These are phyloP conservation scores for Tilletia walkeri DNA, from an alignment of 1,284 basidiomycete species.

Conservation along the genomic window DNA sequence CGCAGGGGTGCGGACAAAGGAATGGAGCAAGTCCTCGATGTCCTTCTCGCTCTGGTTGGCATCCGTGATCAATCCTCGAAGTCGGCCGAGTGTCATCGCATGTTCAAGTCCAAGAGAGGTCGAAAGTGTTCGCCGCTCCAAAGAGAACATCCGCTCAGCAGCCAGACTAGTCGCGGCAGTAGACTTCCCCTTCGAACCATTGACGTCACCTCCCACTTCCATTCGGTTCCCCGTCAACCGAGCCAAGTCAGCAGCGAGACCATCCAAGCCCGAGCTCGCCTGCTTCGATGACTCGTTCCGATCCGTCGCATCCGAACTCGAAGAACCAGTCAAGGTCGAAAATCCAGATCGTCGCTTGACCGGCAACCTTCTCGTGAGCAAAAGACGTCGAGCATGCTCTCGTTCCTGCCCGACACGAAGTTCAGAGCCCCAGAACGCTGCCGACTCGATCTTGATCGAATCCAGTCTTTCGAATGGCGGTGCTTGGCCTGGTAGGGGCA, in stretches of 20 bases:
- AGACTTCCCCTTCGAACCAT: no score
- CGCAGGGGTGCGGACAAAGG: neutral
- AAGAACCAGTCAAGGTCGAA: neutral
- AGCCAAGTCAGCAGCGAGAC: no score
- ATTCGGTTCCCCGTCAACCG: no score
- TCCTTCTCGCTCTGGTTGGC: neutral
- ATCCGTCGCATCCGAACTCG: neutral
- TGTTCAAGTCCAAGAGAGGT: conserved; percentile 2
- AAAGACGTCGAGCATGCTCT: conserved; percentile 5
- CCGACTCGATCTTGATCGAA: neutral
- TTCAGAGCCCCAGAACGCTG: neutral
- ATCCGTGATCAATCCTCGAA: neutral
- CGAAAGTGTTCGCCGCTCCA: conserved; percentile 4
- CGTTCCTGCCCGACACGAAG: neutral
- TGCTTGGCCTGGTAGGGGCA: neutral
- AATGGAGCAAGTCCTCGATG: neutral
- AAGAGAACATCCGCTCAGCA: neutral
- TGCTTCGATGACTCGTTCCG: no score
- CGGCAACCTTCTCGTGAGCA: neutral
- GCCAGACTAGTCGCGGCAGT: neutral
- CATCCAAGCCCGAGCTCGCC: no score
- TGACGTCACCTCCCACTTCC: no score
- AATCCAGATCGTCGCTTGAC: neutral
- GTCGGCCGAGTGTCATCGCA: neutral
- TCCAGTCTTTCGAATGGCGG: conserved; percentile 5